Evolutionary conservation across 805 yeast species (phyloP), one percentile per base, ranked within the genome.

Genomic region (Candida sithepensis): DNA sequence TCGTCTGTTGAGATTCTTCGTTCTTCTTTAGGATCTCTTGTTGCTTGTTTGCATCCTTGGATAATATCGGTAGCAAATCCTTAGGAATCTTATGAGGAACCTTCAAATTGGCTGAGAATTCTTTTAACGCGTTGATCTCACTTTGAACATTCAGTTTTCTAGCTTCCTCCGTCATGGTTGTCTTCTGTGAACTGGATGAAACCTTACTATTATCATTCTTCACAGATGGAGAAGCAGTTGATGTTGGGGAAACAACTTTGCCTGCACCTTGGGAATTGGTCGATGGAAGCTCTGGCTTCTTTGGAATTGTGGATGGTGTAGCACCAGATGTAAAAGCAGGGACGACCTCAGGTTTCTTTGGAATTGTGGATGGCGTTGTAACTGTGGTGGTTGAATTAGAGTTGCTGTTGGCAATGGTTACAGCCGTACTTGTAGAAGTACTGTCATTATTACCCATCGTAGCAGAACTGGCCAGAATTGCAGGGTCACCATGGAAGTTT

Each of bases 31-130:
- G 61, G 32, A 81, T 79, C 60, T 81, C 85, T 48, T 79, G 80
- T 60, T 82, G 88, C 60, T 81, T 82, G n/a, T 61, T 60, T 58
- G 78, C 80, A 54, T 82, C 86, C 64, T 86, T 83, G 9, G 91
- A 70, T 28, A 85, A 68, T 18, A 85, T 83, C 7, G 94, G 90
- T 51, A 84, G 68, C 50, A 83, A 70, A 57, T 85, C 90, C 18
- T 73, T 66, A 7, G 95, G 92, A 45, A 63, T 53, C 24, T 63
- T 58, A 12, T 59, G 44, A 16, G 64, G 61, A 26, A 90, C 79
- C 65, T 88, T 88, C 66, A 88, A 87, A 55, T 79, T 85, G 42
- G 87, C 88, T 36, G 95, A 80, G 61, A 91, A 90, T 59, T 86
- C 88, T 52, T 79, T 81, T 47, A 88, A 71, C 10, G 87, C 79